Evolutionary conservation across 768 basidiomycete genomes (phyloP).

Genomic region (Candolleomyces eurysporus): DNA sequence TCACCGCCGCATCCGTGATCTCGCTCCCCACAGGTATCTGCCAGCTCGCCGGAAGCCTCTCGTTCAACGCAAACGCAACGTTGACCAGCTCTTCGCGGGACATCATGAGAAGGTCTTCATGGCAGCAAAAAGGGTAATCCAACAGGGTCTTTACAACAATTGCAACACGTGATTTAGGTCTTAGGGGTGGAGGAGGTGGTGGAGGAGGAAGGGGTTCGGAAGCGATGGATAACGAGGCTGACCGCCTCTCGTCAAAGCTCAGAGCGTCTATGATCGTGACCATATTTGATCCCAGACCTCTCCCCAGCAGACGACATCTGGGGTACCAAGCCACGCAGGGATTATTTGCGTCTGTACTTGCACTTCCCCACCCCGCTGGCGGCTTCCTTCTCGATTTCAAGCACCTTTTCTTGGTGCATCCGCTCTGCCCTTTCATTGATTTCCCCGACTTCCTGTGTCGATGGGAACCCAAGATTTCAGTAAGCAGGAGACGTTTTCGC

Average conservation of each 20-base stretch:
- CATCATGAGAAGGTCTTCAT: slow-evolving; percentile 73
- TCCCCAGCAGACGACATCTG: too few species aligned
- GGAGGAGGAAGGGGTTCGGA: neutral
- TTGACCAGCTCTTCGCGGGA: slow-evolving; percentile 46
- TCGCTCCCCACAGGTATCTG: slow-evolving; percentile 40
- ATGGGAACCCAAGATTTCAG: slow-evolving; percentile 89
- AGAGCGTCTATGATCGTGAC: neutral
- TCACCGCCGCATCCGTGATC: slow-evolving; percentile 40
- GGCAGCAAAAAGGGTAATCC: slow-evolving; percentile 65
- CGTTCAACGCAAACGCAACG: slow-evolving; percentile 57
- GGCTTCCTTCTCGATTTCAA: slow-evolving; percentile 58
- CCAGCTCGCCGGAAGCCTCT: slow-evolving; percentile 48
- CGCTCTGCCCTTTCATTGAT: slow-evolving; percentile 74
- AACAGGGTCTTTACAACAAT: slow-evolving; percentile 63
- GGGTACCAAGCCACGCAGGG: neutral
- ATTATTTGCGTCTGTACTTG: neutral
- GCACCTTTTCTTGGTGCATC: slow-evolving; percentile 68
- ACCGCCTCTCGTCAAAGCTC: neutral
- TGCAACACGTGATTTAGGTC: slow-evolving; percentile 40
- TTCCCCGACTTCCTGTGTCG: slow-evolving; percentile 72
- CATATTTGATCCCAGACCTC: too few species aligned
- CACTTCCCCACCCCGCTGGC: slow-evolving; percentile 32
- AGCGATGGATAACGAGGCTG: neutral
- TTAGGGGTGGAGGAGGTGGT: neutral
- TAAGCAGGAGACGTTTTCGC: slow-evolving; percentile 81